Evolutionary conservation across 768 basidiomycete species (phyloP).

Genomic region (Suillus hirtellus): DNA sequence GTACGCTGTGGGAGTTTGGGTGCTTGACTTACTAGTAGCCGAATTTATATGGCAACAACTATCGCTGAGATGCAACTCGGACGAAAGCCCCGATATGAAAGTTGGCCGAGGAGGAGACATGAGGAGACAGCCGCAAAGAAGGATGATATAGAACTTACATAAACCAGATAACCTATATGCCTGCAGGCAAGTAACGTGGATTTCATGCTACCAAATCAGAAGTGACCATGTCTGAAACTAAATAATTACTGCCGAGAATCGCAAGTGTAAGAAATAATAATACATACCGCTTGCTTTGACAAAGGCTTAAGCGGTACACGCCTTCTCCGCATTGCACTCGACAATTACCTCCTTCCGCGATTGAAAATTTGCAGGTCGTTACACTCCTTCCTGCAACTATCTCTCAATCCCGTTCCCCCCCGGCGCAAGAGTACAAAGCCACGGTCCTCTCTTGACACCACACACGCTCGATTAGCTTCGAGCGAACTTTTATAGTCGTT

Average conservation of each 20-base stretch:
- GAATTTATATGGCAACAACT: background rate
- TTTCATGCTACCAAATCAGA: conserved; percentile 52
- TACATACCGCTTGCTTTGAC: conserved; percentile 36
- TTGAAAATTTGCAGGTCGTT: conserved; percentile 49
- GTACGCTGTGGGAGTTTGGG: conserved; percentile 32
- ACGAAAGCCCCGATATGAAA: background rate
- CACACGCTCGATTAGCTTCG: conserved; percentile 56
- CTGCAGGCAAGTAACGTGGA: conserved; percentile 81
- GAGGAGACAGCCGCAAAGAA: conserved; percentile 11
- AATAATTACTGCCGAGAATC: conserved; percentile 32
- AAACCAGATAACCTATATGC: conserved; percentile 46
- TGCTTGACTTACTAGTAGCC: background rate
- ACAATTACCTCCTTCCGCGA: conserved; percentile 39
- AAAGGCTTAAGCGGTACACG: conserved; percentile 56
- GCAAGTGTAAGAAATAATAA: conserved; percentile 25
- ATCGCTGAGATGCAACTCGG: background rate
- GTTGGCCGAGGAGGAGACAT: background rate
- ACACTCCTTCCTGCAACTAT: conserved; percentile 10
- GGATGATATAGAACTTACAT: conserved; percentile 39
- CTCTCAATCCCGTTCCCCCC: conserved; percentile 20
- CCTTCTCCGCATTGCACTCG: conserved; percentile 46
- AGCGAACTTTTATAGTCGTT: conserved; percentile 39
- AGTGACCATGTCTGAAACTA: conserved; percentile 41
- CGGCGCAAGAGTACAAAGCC: conserved; percentile 30
- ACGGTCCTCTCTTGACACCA: conserved; percentile 26